Conservation (phyloP, 2,329 filamentous ascomycete species). For the Talaromyces sp. region DNA sequence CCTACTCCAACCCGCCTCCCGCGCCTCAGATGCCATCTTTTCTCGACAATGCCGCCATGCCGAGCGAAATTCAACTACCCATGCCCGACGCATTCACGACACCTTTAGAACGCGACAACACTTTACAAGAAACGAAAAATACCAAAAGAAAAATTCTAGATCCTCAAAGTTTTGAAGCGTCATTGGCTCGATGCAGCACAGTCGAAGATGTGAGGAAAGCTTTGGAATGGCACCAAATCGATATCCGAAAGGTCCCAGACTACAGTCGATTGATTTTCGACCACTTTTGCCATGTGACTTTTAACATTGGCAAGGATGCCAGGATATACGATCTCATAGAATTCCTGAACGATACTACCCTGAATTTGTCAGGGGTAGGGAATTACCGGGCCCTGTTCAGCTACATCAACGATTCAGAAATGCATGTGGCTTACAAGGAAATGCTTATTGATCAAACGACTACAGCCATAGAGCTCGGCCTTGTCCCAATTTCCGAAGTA, state of each 20-base stretch:
- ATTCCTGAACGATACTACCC: constrained; percentile 30
- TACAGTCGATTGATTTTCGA: constrained; percentile 31
- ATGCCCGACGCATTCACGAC: not conserved
- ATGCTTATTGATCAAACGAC: constrained; percentile 21
- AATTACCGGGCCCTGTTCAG: constrained; percentile 29
- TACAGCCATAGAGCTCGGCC: constrained; percentile 28
- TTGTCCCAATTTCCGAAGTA: constrained; percentile 28
- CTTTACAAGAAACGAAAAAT: constrained; percentile 22
- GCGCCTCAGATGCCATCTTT: constrained; percentile 13
- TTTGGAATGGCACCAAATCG: constrained; percentile 22
- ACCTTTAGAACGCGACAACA: constrained; percentile 10
- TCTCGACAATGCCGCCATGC: constrained; percentile 1
- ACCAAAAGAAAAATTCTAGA: constrained; percentile 2
- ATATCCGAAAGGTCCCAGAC: constrained; percentile 28
- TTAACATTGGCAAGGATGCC: not conserved
- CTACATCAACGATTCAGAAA: constrained; percentile 16
- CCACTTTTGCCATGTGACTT: constrained; percentile 15
- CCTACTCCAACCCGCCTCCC: constrained; percentile 15
- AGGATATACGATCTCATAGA: constrained; percentile 20
- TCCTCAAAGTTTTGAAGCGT: constrained; percentile 10
- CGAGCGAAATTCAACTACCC: not conserved
- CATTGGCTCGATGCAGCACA: constrained; percentile 16
- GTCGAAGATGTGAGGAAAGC: constrained; percentile 24
- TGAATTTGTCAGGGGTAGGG: constrained; percentile 30
- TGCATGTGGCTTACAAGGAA: constrained; percentile 14